Conservation (phyloP, 108 stramenopile genomes). For the Fistulifera pelliculosa region DNA sequence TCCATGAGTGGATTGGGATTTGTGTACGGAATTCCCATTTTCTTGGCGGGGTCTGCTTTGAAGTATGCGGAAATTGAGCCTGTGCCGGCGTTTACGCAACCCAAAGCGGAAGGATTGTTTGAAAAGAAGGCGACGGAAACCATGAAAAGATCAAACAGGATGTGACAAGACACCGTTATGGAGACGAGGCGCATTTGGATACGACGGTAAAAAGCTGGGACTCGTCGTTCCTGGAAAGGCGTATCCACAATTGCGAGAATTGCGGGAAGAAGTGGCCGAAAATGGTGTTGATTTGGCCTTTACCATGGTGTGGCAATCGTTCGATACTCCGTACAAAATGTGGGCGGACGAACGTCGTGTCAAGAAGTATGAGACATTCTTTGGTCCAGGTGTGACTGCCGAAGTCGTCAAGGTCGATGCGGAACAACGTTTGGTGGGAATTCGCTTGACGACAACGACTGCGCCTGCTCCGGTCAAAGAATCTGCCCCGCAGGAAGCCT, state of each 20-base stretch:
- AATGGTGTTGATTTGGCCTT: constrained; percentile 72
- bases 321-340: constrained; percentile 93
- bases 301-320: constrained; percentile 90
- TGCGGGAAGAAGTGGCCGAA: constrained; percentile 63
- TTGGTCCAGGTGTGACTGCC: constrained; percentile 85
- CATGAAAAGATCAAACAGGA: constrained; percentile 87
- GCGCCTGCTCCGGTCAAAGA: no score
- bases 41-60: constrained; percentile 87
- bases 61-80: constrained; percentile 97
- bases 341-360: constrained; percentile 93
- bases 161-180: constrained; percentile 96
- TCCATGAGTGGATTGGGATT: constrained; percentile 89
- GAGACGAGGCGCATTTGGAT: constrained; percentile 97
- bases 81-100: constrained; percentile 59
- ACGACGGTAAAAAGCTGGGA: constrained; percentile 94
- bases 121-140: constrained; percentile 87
- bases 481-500: no score
- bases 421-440: constrained; percentile 85
- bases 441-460: constrained; percentile 69
- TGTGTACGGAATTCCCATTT: constrained; percentile 95
- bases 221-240: constrained; percentile 88
- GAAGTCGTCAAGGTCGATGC: constrained; percentile 92
- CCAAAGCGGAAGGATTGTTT: constrained; percentile 54
- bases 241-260: constrained; percentile 88
- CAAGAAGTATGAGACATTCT: constrained; percentile 89